These are phyloP conservation scores for Aspergillus indologenus DNA, from an alignment of 495 filamentous ascomycete species.

Conservation along the genomic window DNA sequence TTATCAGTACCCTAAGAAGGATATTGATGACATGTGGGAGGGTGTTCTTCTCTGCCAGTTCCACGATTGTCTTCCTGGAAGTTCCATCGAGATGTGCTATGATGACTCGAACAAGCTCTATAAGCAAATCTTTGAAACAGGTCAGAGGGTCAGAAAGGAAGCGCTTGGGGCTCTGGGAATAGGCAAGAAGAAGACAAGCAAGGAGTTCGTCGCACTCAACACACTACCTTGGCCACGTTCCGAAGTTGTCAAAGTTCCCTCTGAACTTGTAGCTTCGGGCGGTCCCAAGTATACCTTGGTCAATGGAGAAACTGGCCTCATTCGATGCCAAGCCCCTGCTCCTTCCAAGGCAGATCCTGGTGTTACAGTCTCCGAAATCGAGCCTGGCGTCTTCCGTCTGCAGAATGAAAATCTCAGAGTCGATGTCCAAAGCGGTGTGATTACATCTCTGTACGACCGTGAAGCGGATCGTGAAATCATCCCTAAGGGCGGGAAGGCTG, in stretches of 20 bases:
- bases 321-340: slow-evolving; percentile 50
- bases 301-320: slow-evolving; percentile 40
- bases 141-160: slow-evolving; percentile 64
- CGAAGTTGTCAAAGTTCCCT: slow-evolving; percentile 63
- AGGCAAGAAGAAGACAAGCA: slow-evolving; percentile 29
- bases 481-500: slow-evolving; percentile 73
- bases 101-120: slow-evolving; percentile 90
- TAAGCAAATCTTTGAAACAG: slow-evolving; percentile 73
- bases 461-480: slow-evolving; percentile 70
- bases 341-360: slow-evolving; percentile 36
- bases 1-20: slow-evolving; percentile 88
- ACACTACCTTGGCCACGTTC: slow-evolving; percentile 79
- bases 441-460: slow-evolving; percentile 79
- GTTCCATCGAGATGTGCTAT: slow-evolving; percentile 94
- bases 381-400: slow-evolving; percentile 70
- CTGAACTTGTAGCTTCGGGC: slow-evolving; percentile 23
- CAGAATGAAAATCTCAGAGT: slow-evolving; percentile 72
- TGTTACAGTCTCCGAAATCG: slow-evolving; percentile 63
- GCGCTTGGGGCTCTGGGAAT: slow-evolving; percentile 67
- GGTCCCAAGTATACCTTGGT: slow-evolving; percentile 47
- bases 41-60: slow-evolving; percentile 83
- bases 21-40: slow-evolving; percentile 95
- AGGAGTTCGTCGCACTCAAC: slow-evolving; percentile 60
- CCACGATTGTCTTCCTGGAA: slow-evolving; percentile 96
- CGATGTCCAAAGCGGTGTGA: slow-evolving; percentile 66